Evolutionary conservation across 2,329 filamentous ascomycete genomes (phyloP), one percentile per base, ranked within the genome.

Genomic region (Cytospora schulzeri): DNA sequence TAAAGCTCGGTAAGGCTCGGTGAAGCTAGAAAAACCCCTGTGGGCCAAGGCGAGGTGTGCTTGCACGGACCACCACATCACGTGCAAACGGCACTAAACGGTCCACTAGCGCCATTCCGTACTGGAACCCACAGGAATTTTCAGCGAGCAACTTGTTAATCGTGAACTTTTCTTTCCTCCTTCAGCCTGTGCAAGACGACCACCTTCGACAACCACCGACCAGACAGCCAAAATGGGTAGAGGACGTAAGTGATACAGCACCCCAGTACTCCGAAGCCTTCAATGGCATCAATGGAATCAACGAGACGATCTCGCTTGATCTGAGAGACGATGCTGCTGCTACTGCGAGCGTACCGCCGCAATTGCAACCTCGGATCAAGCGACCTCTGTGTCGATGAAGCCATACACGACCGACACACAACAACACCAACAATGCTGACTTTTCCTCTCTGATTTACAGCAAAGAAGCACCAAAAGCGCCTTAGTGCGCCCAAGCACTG

Each of bases 391-490:
- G n/a, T 50, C 60, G 9, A 57, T 45, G 53, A 60, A n/a, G 38
- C 54, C 59, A 50, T 3, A n/a, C 6, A 11, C n/a, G 14, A 22
- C 26, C 7, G n/a, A n/a, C n/a, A n/a, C n/a, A n/a, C n/a, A 50
- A 31, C 29, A 31, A 62, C 15, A 1, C 38, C 31, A 9, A 50
- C 24, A 35, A 60, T 62, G 56, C 62, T 66, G 22, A 67, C 63
- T 63, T 29, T 14, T 2, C 8, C 45, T n/a, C n/a, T n/a, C n/a
- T 55, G 31, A 29, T 52, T 24, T 59, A 67, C 64, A 67, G 66
- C 66, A 84, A 96, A 95, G 89, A 97, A 97, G 91, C 95, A 99
- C 86, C 94, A 98, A 85, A 98, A 99, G 93, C 93, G 95, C 88
- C 88, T 98, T 80, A 95, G 91, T 85, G 95, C 95, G 81, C 95